Percentiles rank a stretch among this genome's conserved stretches.
These are phyloP conservation scores for Termitomyces sp. DNA, from an alignment of 1,284 basidiomycete genomes.

Conservation along the genomic window DNA sequence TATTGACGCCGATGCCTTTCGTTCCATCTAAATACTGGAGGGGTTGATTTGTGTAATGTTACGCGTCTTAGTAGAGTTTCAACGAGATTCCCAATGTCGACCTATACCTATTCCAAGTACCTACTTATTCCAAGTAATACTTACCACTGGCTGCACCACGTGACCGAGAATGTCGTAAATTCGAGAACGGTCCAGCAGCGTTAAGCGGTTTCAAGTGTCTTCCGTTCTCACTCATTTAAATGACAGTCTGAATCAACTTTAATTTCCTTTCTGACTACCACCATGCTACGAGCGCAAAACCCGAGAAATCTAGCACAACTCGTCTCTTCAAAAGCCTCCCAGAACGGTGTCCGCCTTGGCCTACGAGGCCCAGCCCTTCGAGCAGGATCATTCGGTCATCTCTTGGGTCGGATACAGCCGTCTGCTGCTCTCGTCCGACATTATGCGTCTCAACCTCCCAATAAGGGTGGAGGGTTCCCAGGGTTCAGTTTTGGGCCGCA, in stretches of 20 bases:
- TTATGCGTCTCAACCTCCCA: slow-evolving; percentile 31
- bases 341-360: slow-evolving; percentile 6
- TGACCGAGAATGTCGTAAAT: slow-evolving; percentile 7
- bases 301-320: neutral
- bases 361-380: slow-evolving; percentile 6
- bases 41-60: slow-evolving; percentile 29
- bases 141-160: no score
- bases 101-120: neutral
- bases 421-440: slow-evolving; percentile 13
- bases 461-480: slow-evolving; percentile 41
- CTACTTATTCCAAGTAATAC: no score
- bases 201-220: neutral
- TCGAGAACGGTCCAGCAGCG: slow-evolving; percentile 4
- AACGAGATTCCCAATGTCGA: neutral
- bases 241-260: neutral
- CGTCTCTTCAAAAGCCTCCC: neutral
- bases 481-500: slow-evolving; percentile 52
- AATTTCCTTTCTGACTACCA: neutral
- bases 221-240: neutral
- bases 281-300: slow-evolving; percentile 6
- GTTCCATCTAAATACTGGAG: slow-evolving; percentile 68
- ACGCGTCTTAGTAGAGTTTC: neutral
- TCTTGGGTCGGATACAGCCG: slow-evolving; percentile 1
- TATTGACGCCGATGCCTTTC: slow-evolving; percentile 80
- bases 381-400: slow-evolving; percentile 5